These are phyloP conservation scores for Lathyrus oleraceus DNA, from an alignment of 306 rosid species.

Conservation along the genomic window DNA sequence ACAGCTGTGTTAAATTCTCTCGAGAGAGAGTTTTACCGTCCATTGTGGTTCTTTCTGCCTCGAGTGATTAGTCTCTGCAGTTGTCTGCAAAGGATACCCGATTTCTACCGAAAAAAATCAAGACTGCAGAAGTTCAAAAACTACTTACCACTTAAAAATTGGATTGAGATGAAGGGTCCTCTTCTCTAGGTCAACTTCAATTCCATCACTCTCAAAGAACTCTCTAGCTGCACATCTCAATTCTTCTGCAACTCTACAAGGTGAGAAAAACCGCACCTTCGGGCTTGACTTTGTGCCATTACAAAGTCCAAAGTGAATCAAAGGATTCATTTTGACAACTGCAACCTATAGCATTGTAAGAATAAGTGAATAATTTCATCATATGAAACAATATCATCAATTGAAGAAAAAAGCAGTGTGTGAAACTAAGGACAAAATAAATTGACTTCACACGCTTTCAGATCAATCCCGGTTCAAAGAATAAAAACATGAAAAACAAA, in stretches of 20 bases:
- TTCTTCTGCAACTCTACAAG: slow-evolving; percentile 68
- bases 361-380: neutral
- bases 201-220: slow-evolving; percentile 64
- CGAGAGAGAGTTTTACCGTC: too few relatives aligned
- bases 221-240: slow-evolving; percentile 81
- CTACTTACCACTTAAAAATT: slow-evolving; percentile 70
- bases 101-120: neutral
- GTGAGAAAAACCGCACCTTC: slow-evolving; percentile 60
- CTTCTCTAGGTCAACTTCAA: slow-evolving; percentile 82
- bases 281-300: slow-evolving; percentile 82
- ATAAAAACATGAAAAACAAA: too few relatives aligned
- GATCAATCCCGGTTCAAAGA: too few relatives aligned
- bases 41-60: too few relatives aligned
- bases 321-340: slow-evolving; percentile 62
- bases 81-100: too few relatives aligned
- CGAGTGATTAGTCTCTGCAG: too few relatives aligned
- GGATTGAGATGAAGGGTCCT: slow-evolving; percentile 67
- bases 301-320: slow-evolving; percentile 79
- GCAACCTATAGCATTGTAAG: slow-evolving; percentile 49
- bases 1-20: too few relatives aligned
- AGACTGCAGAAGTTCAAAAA: neutral
- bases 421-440: too few relatives aligned
- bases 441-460: too few relatives aligned
- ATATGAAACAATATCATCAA: neutral
- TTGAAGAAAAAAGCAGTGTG: too few relatives aligned